Conservation (phyloP, 139 green algal species). For the Dunaliella primolecta region DNA sequence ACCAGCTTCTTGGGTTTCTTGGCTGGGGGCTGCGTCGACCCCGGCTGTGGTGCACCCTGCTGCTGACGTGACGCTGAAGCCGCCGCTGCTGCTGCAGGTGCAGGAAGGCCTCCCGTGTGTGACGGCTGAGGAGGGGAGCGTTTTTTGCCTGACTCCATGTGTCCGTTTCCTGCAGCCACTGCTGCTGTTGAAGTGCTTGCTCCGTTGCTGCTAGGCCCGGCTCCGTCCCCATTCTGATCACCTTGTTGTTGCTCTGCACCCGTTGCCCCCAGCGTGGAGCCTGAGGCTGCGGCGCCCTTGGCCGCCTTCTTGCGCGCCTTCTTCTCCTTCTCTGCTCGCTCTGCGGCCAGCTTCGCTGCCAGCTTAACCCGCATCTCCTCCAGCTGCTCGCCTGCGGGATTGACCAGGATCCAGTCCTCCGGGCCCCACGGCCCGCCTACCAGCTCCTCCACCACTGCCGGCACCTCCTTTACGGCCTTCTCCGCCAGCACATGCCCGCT, state of each 20-base stretch:
- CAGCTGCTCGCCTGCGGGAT: slow-evolving; percentile 53
- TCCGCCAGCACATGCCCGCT: slow-evolving; percentile 74
- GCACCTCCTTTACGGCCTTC: slow-evolving; percentile 72
- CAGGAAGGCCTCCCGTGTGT: no score
- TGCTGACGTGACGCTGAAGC: neutral
- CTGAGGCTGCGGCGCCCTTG: slow-evolving; percentile 2
- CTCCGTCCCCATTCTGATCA: no score
- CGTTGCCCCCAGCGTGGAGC: neutral
- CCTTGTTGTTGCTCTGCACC: neutral
- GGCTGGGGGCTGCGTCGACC: neutral
- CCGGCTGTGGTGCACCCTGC: neutral
- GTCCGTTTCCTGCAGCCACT: neutral
- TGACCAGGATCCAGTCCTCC: slow-evolving; percentile 55
- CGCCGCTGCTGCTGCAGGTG: neutral
- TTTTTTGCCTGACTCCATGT: neutral
- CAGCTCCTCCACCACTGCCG: slow-evolving; percentile 40
- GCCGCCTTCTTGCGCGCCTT: slow-evolving; percentile 31
- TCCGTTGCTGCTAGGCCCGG: neutral
- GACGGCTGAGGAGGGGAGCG: neutral
- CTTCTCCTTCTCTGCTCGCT: slow-evolving; percentile 34
- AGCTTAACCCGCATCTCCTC: slow-evolving; percentile 32
- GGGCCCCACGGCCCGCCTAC: slow-evolving; percentile 21
- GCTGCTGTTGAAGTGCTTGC: slow-evolving; percentile 8
- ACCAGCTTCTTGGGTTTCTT: slow-evolving; percentile 31
- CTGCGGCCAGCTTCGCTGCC: slow-evolving; percentile 25